Evolutionary conservation across 2,329 filamentous ascomycete species (phyloP).

Genomic region (Penicillium frequentans): DNA sequence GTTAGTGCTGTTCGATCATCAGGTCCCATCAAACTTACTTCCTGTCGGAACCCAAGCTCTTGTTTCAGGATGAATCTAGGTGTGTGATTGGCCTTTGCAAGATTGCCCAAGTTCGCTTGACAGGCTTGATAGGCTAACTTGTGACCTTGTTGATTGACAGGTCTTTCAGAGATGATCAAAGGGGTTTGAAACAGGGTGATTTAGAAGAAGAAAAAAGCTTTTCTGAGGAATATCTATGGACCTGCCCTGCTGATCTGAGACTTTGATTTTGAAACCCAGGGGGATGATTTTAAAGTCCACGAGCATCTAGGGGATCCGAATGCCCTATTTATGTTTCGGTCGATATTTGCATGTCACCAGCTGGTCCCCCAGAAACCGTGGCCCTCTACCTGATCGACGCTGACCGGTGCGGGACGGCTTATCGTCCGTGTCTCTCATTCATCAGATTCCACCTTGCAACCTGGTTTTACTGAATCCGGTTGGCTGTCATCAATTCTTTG

Average conservation of each 20-base stretch:
- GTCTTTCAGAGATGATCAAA: slow-evolving; percentile 6
- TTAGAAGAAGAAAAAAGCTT: slow-evolving; percentile 11
- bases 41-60: slow-evolving; percentile 20
- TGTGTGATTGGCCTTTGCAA: slow-evolving; percentile 33
- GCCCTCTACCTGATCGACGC: slow-evolving; percentile 31
- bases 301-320: slow-evolving; percentile 26
- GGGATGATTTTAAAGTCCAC: slow-evolving; percentile 28
- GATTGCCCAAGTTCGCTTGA: slow-evolving; percentile 25
- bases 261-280: slow-evolving; percentile 31
- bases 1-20: slow-evolving; percentile 28
- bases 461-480: slow-evolving; percentile 30
- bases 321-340: slow-evolving; percentile 44
- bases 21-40: slow-evolving; percentile 34
- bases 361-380: slow-evolving; percentile 11
- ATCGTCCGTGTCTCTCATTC: slow-evolving; percentile 32
- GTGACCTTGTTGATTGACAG: slow-evolving; percentile 23
- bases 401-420: slow-evolving; percentile 33
- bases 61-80: slow-evolving; percentile 34
- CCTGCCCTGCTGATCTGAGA: slow-evolving; percentile 11
- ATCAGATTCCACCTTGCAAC: slow-evolving; percentile 29
- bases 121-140: slow-evolving; percentile 36
- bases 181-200: slow-evolving; percentile 24
- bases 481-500: slow-evolving; percentile 33
- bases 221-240: slow-evolving; percentile 24
- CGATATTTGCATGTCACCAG: slow-evolving; percentile 26